Base-by-base conservation (phyloP, 495 filamentous ascomycete genomes). In the Copromyces sp. region DNA sequence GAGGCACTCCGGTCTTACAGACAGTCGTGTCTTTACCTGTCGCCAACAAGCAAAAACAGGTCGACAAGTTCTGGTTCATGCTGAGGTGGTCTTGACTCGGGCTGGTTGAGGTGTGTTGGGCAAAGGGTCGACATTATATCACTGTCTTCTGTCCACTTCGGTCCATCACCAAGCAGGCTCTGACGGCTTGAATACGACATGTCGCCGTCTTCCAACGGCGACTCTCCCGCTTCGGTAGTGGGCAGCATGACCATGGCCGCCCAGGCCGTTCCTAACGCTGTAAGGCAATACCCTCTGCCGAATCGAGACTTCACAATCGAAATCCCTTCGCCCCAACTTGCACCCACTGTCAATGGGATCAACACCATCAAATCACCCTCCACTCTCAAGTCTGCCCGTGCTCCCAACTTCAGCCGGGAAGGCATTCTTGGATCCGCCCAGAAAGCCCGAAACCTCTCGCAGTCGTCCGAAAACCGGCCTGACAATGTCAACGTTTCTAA, bases 371-470 rank as follows among this genome's bases (percentile, higher is more conserved):
- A 87, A 75, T 88, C 86, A 35, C 86, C 86, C 42, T 83, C 80
- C 70, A 76, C 80, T 35, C 75, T 85, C 74, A 86, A 86, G 72
- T 79, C 82, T 39, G 81, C 80, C 42, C 83, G 85, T 39, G 82
- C 83, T 44, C 77, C 82, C 40, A 84, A 81, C 77, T 87, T 88
- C 81, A 86, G 84, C 74, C 81, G 86, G 37, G 86, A 88, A 73
- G 86, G 86, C 32, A 88, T 88, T 76, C 81, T 87, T 40, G 86
- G 86, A n/a, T 86, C 86, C 9, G 86, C 86, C 35, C 86, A 87
- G 72, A 88, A 87, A 74, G 84, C 86, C 9, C 81, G 86, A 29
- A 86, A 87, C 71, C 77, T 87, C 39, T 87, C 86, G 45, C 86
- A 88, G 73, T 83, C 85, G 35, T 84, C 83, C 41, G 86, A 86